Evolutionary conservation across 306 rosid species (phyloP), one percentile per base, ranked within the genome.

Genomic region (Acacia confusa): DNA sequence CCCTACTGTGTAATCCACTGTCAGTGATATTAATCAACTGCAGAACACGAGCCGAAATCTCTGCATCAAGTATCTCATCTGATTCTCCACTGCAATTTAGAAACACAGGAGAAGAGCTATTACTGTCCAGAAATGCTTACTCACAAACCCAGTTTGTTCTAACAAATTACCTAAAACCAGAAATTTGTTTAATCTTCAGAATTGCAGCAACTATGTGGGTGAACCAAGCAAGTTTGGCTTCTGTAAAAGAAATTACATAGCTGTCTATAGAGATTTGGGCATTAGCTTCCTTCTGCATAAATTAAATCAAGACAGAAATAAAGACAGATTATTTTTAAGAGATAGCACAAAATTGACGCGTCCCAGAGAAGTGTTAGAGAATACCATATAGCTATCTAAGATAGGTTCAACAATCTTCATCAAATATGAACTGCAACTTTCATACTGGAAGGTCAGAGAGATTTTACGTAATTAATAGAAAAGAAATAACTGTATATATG

Each of bases 181-280:
- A 74, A 79, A 74, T 60, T 74, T 86, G 83, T 28, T 77, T 86
- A 73, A 82, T 81, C 86, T 76, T 86, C 68, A 86, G 79, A 77
- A 86, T 83, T 50, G 89, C 85, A 66, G 89, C 87, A 77, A 78
- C 89, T 14, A 86, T 83, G 76, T 86, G 89, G 38, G 83, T 81
- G 70, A 86, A 83, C 89, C 87, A 86, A 77, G 89, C 83, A 73
- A 86, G 89, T 78, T 86, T 86, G 73, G 81, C 76, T 78, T 86
- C 89, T 6, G 72, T 81, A 57, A 83, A n/a, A 50, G 81, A 86
- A 45, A 86, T 74, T 41, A 74, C 83, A 61, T 40, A 80, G 76
- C 81, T 77, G 30, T 61, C 75, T 22, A 52, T 41, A 41, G 82
- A 77, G 61, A 70, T 36, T 83, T 77, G 85, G 12, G 27, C 76